phyloP scores from a whole-genome alignment of 2,329 filamentous ascomycete species.

The Hyphodiscus sp. region DNA sequence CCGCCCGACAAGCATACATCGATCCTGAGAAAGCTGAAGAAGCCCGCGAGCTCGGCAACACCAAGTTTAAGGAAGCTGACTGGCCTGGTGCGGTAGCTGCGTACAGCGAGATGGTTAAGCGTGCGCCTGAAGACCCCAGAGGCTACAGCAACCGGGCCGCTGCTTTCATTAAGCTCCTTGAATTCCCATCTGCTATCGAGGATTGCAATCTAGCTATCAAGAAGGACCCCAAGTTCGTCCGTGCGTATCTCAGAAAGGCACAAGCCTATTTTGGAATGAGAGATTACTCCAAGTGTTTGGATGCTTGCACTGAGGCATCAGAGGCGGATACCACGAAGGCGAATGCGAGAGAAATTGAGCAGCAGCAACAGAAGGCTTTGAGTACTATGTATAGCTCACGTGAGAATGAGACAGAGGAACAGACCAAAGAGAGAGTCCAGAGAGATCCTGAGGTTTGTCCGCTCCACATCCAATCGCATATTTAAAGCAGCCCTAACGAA shows the following conservation, averaged over 20 bases:
- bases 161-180: slow-evolving; percentile 92
- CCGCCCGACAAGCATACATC: slow-evolving; percentile 73
- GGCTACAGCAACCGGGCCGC: slow-evolving; percentile 97
- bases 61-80: slow-evolving; percentile 94
- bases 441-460: slow-evolving; percentile 77
- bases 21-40: slow-evolving; percentile 90
- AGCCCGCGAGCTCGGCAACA: slow-evolving; percentile 88
- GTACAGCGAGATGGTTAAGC: slow-evolving; percentile 96
- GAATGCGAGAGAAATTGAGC: slow-evolving; percentile 85
- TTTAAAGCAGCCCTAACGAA: slow-evolving; percentile 11
- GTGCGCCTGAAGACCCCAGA: slow-evolving; percentile 83
- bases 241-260: slow-evolving; percentile 93
- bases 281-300: slow-evolving; percentile 92
- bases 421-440: slow-evolving; percentile 87
- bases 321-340: slow-evolving; percentile 70
- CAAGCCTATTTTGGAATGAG: slow-evolving; percentile 96
- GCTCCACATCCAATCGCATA: background rate
- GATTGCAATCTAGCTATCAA: slow-evolving; percentile 91
- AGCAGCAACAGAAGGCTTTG: slow-evolving; percentile 89
- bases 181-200: slow-evolving; percentile 86
- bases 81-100: slow-evolving; percentile 93
- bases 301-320: slow-evolving; percentile 76
- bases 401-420: slow-evolving; percentile 91
- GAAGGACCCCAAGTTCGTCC: slow-evolving; percentile 86
- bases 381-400: slow-evolving; percentile 83